Conservation (phyloP, 1,284 basidiomycete species). For the Sporisorium sorghi region DNA sequence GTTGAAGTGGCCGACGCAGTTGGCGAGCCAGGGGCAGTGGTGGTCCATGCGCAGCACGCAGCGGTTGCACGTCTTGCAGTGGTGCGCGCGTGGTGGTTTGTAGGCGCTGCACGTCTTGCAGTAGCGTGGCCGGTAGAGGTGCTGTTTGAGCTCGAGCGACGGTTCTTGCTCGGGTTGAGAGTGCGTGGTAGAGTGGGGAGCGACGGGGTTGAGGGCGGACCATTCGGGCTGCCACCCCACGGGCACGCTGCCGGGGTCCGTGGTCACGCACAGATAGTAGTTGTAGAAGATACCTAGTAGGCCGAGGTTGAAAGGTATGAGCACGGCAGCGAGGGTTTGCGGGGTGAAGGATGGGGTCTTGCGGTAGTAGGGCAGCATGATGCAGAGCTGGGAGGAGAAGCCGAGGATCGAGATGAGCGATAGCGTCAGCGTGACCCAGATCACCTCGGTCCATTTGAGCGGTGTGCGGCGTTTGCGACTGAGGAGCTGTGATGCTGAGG, state of each 20-base stretch:
- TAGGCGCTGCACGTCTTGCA: slow-evolving; percentile 58
- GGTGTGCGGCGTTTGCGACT: slow-evolving; percentile 24
- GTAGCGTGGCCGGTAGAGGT: slow-evolving; percentile 49
- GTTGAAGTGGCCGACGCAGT: slow-evolving; percentile 71
- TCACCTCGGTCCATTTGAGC: slow-evolving; percentile 44
- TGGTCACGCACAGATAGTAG: slow-evolving; percentile 59
- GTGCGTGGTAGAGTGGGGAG: background rate
- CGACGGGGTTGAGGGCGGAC: slow-evolving; percentile 38
- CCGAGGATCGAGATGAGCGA: slow-evolving; percentile 58
- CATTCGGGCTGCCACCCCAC: slow-evolving; percentile 56
- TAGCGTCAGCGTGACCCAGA: slow-evolving; percentile 35
- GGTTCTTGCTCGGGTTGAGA: background rate
- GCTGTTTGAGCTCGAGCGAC: slow-evolving; percentile 37
- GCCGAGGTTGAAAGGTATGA: slow-evolving; percentile 86
- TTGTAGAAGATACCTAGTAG: slow-evolving; percentile 56
- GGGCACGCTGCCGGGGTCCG: slow-evolving; percentile 62
- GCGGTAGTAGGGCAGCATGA: slow-evolving; percentile 62
- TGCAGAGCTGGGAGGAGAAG: slow-evolving; percentile 56
- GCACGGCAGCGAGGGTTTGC: slow-evolving; percentile 76
- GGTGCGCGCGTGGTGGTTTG: slow-evolving; percentile 68
- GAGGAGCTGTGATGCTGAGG: background rate
- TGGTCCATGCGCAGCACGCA: slow-evolving; percentile 70
- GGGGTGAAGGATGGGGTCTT: slow-evolving; percentile 67
- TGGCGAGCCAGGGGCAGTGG: slow-evolving; percentile 73
- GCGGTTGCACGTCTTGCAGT: slow-evolving; percentile 67